Conservation (phyloP, 345 rosid genomes). For the Eucalyptus tenuipes region DNA sequence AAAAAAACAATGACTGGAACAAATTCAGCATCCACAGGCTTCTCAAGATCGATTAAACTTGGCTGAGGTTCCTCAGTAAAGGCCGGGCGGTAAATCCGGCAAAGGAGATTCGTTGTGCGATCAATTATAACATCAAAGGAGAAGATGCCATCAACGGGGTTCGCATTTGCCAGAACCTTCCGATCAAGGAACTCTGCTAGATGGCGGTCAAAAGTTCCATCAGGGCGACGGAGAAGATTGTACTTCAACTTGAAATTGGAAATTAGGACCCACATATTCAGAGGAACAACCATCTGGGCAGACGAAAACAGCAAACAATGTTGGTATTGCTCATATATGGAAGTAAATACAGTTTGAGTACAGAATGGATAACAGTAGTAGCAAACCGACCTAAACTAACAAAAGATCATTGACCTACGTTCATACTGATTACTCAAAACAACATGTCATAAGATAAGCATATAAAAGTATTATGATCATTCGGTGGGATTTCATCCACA, state of each 20-base stretch:
- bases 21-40: constrained; percentile 48
- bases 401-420: background rate
- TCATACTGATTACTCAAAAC: background rate
- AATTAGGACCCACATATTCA: constrained; percentile 84
- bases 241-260: constrained; percentile 83
- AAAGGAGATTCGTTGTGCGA: constrained; percentile 37
- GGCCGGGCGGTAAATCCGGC: constrained; percentile 59
- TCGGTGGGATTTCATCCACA: background rate
- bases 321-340: background rate
- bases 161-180: constrained; percentile 63
- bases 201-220: constrained; percentile 87
- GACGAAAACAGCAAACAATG: background rate
- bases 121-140: constrained; percentile 70
- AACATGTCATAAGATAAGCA: background rate
- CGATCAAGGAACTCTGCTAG: constrained; percentile 91
- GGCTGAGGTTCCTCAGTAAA: constrained; percentile 25
- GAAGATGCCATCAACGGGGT: constrained; percentile 65
- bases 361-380: background rate
- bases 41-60: constrained; percentile 45
- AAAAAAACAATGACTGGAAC: constrained; percentile 78
- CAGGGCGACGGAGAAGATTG: constrained; percentile 74
- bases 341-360: background rate
- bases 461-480: background rate
- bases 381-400: background rate
- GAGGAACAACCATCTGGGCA: constrained; percentile 72